Percentiles rank a stretch among this genome's conserved stretches.
phyloP scores from a whole-genome alignment of 2,329 filamentous ascomycete genomes.

The Diaporthe aspalathi region DNA sequence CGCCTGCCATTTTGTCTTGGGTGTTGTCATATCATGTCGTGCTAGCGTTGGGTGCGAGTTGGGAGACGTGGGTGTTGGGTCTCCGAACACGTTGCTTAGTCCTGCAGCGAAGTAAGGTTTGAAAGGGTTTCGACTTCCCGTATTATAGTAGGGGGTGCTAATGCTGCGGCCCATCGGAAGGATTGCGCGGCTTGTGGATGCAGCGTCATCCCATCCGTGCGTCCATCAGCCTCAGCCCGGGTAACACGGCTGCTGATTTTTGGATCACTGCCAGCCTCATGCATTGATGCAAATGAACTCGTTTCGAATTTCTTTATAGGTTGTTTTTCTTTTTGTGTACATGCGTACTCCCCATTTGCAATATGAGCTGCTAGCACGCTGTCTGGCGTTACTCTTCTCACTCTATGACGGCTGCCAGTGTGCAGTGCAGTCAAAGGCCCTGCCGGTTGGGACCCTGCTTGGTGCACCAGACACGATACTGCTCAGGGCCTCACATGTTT shows the following conservation, averaged over 20 bases:
- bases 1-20: slow-evolving; percentile 33
- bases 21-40: slow-evolving; percentile 15
- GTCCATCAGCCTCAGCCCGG: background rate
- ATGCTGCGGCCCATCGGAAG: background rate
- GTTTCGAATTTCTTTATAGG: too few relatives aligned
- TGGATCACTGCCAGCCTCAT: background rate
- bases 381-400: too few relatives aligned
- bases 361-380: too few relatives aligned
- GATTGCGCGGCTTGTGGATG: slow-evolving; percentile 21
- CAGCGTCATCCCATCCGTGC: background rate
- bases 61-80: background rate
- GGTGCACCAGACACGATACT: too few relatives aligned
- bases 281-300: background rate
- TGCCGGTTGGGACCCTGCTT: too few relatives aligned
- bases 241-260: slow-evolving; percentile 24
- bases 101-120: slow-evolving; percentile 1
- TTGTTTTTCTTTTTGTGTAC: too few relatives aligned
- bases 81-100: slow-evolving; percentile 11
- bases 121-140: background rate
- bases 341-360: too few relatives aligned
- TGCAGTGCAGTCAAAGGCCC: too few relatives aligned
- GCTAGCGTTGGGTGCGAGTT: too few relatives aligned
- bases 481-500: too few relatives aligned
- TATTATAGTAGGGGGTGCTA: background rate
- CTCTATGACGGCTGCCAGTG: too few relatives aligned